Evolutionary conservation across 306 rosid species (phyloP).

Genomic region (Vigna radiata): DNA sequence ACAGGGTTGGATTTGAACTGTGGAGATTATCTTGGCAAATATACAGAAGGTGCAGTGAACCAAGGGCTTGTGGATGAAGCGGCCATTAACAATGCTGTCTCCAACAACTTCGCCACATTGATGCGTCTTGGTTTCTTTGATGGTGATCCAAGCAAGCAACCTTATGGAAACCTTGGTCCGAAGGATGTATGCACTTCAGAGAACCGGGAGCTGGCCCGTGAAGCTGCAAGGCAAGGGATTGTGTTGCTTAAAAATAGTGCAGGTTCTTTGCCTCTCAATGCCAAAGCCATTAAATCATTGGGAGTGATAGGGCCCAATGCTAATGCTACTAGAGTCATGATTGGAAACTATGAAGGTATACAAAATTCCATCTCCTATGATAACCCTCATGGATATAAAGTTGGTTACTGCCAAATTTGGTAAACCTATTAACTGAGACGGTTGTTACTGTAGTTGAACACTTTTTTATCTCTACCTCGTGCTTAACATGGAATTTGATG

Average conservation of each 20-base stretch:
- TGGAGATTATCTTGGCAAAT: constrained; percentile 71
- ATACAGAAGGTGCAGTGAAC: constrained; percentile 84
- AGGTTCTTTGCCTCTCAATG: constrained; percentile 72
- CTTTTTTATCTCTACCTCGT: constrained; percentile 1
- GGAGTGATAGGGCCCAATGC: constrained; percentile 98
- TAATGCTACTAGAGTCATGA: constrained; percentile 89
- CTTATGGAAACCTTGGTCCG: constrained; percentile 87
- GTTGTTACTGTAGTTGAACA: background rate
- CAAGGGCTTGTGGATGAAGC: constrained; percentile 84
- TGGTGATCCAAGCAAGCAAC: constrained; percentile 85
- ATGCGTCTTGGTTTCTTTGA: constrained; percentile 97
- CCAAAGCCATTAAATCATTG: constrained; percentile 73
- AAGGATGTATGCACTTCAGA: constrained; percentile 82
- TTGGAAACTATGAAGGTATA: constrained; percentile 93
- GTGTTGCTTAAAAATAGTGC: constrained; percentile 87
- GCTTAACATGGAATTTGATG: constrained; percentile 21
- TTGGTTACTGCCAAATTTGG: constrained; percentile 25
- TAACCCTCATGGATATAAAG: constrained; percentile 3
- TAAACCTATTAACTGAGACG: background rate
- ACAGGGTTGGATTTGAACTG: constrained; percentile 95
- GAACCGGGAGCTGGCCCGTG: constrained; percentile 84
- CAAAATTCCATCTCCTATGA: background rate
- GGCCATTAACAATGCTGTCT: constrained; percentile 69
- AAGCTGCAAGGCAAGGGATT: constrained; percentile 97
- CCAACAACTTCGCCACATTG: constrained; percentile 85